A percentile compares a stretch with the other conserved stretches of the same genome.
phyloP scores from a whole-genome alignment of 345 rosid genomes.

The Cochlearia excelsa region DNA sequence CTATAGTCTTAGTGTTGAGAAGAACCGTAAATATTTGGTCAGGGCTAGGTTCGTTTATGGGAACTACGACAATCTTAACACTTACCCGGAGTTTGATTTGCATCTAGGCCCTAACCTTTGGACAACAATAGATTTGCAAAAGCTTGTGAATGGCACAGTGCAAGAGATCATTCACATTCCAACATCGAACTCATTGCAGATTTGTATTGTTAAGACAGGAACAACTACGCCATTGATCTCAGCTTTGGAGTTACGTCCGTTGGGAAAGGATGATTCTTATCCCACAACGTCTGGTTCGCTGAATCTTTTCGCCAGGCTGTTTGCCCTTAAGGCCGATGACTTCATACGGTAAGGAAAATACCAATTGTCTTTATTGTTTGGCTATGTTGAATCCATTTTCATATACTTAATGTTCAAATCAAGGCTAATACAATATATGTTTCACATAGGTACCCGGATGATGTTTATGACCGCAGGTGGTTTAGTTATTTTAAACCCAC shows the following conservation, averaged over 20 bases:
- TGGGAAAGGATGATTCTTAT: conserved; percentile 6
- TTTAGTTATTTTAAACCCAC: accelerated
- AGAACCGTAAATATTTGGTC: conserved; percentile 28
- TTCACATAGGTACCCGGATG: conserved; percentile 37
- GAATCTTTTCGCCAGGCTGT: not conserved
- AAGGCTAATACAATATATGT: not conserved
- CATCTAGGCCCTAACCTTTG: conserved; percentile 46
- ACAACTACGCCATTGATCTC: conserved; percentile 41
- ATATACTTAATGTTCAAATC: no score
- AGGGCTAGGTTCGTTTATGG: conserved; percentile 35
- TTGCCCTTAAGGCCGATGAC: not conserved
- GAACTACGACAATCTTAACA: conserved; percentile 37
- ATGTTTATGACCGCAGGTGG: conserved; percentile 39
- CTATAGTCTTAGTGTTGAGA: conserved; percentile 31
- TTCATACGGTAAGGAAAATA: conserved; percentile 10
- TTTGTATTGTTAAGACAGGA: conserved; percentile 47
- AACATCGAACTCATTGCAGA: conserved; percentile 27
- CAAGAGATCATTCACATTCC: conserved; percentile 36
- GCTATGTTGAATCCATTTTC: no score
- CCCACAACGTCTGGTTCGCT: conserved; percentile 27
- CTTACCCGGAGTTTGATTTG: conserved; percentile 33
- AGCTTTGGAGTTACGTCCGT: conserved; percentile 39
- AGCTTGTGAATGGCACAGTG: not conserved
- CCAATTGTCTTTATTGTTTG: no score
- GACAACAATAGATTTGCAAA: conserved; percentile 11